A percentile compares a stretch with the other conserved stretches of the same genome.
These are phyloP conservation scores for Eragrostis tef DNA, from an alignment of 202 grass and related monocot species.

Conservation along the genomic window DNA sequence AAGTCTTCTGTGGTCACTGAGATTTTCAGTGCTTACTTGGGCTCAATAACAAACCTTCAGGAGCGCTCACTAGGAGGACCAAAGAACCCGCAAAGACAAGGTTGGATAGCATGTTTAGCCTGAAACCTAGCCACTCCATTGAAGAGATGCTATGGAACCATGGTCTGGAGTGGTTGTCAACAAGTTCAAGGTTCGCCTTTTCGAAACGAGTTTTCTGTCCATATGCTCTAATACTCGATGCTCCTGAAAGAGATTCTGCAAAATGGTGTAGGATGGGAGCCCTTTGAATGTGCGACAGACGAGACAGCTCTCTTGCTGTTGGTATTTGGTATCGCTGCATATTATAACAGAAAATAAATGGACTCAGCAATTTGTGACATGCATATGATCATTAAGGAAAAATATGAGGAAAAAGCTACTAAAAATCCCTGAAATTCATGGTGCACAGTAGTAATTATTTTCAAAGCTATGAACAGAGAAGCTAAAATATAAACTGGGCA, in stretches of 20 bases:
- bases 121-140: conserved; percentile 89
- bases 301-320: conserved; percentile 85
- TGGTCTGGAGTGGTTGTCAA: conserved; percentile 73
- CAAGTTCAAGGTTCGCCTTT: conserved; percentile 69
- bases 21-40: conserved; percentile 76
- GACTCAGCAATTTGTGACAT: conserved; percentile 42
- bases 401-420: neutral
- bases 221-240: conserved; percentile 90
- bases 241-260: conserved; percentile 85
- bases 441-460: neutral
- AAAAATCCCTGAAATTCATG: conserved; percentile 17
- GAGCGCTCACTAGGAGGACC: conserved; percentile 81
- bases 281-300: conserved; percentile 84
- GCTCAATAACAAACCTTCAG: conserved; percentile 94
- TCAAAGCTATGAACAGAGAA: neutral
- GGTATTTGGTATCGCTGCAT: conserved; percentile 90
- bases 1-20: conserved; percentile 19
- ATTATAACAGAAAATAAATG: conserved; percentile 31
- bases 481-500: conserved; percentile 7
- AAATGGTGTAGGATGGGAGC: conserved; percentile 97
- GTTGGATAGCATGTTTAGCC: conserved; percentile 85
- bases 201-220: conserved; percentile 82
- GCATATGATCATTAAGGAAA: conserved; percentile 1
- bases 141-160: conserved; percentile 86
- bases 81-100: conserved; percentile 91